Evolutionary conservation across 2,329 filamentous ascomycete genomes (phyloP).

Genomic region (Aspergillus sergii): DNA sequence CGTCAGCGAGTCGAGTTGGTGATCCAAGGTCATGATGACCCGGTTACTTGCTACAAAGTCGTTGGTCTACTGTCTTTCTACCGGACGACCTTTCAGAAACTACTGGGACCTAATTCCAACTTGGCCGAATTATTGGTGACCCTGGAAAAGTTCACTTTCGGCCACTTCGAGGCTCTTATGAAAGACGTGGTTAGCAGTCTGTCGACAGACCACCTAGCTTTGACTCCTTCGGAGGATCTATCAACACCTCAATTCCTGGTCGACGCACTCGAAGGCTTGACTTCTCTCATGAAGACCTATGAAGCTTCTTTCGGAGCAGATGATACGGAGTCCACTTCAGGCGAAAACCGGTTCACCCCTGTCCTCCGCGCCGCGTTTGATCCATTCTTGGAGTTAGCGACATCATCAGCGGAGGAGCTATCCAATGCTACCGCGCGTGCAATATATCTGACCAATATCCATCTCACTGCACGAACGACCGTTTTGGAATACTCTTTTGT

Average conservation of each 20-base stretch:
- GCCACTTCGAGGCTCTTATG: slow-evolving; percentile 80
- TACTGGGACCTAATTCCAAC: slow-evolving; percentile 70
- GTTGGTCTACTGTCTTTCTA: slow-evolving; percentile 91
- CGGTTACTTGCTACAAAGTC: slow-evolving; percentile 84
- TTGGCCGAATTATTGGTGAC: slow-evolving; percentile 69
- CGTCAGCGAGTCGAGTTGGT: slow-evolving; percentile 88
- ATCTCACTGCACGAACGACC: slow-evolving; percentile 43
- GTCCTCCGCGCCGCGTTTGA: slow-evolving; percentile 80
- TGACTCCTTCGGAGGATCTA: slow-evolving; percentile 71
- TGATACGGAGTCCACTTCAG: slow-evolving; percentile 49
- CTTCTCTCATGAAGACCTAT: slow-evolving; percentile 79
- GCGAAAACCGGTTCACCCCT: slow-evolving; percentile 71
- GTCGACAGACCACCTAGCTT: slow-evolving; percentile 71
- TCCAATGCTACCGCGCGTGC: slow-evolving; percentile 47
- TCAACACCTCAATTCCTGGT: slow-evolving; percentile 77
- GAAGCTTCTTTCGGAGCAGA: slow-evolving; percentile 70
- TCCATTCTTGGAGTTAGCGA: slow-evolving; percentile 72
- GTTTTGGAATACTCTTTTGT: slow-evolving; percentile 61
- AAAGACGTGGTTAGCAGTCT: slow-evolving; percentile 70
- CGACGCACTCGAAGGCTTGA: slow-evolving; percentile 77
- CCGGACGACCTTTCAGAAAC: slow-evolving; percentile 76
- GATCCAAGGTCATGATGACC: slow-evolving; percentile 88
- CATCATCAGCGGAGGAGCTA: slow-evolving; percentile 54
- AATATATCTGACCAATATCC: slow-evolving; percentile 52
- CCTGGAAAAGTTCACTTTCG: slow-evolving; percentile 75